Base-by-base conservation (phyloP, 1,284 basidiomycete species). In the Tilletia setariae region DNA sequence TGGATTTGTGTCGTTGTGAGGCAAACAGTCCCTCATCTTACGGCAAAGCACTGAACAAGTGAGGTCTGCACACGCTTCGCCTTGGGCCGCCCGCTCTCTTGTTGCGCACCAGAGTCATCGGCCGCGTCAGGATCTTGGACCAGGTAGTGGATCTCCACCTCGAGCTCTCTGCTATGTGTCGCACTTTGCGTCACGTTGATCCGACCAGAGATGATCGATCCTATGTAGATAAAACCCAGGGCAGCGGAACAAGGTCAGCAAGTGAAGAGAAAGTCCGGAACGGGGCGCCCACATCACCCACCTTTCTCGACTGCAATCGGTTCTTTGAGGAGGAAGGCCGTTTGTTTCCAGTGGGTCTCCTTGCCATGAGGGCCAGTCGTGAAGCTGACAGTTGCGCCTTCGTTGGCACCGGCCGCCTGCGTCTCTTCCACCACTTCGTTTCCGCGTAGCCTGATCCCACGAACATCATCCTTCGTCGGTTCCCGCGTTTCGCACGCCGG, bases 321-420 rank as follows among this genome's bases (percentile, higher is more conserved):
- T 65, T 93, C 88, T 67, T 88, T 87, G 71, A 98, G 85, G 72
- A 98, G 84, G 83, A 98, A 96, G 13, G 94, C 79, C 0, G 94
- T 94, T 82, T 98, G 95, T 83, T 95, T 95, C 95, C 95, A 98
- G 83, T 98, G 95, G n/a, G 95, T 98, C 25, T 91, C 89, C 63
- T 89, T 88, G 72, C 91, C 92, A 76, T 84, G 71, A 3, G 95
- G 93, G 0, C 93, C 92, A 0, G 95, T 98, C 72, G 93, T 95
- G 83, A 98, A 98, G 81, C 90, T 91, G 8, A 89, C 88, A 23
- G 53, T n/a, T 40, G 89, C 84, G 19, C 87, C 87, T 40, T 86
- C 85, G 28, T 65, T 70, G 15, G 68, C 62, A 35, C 71, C 53
- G 13, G 66, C 86, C 21, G 83, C 28, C 56, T 61, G 30, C 28